Conservation (phyloP, 441 rosid species). For the Adansonia rubrostipa region DNA sequence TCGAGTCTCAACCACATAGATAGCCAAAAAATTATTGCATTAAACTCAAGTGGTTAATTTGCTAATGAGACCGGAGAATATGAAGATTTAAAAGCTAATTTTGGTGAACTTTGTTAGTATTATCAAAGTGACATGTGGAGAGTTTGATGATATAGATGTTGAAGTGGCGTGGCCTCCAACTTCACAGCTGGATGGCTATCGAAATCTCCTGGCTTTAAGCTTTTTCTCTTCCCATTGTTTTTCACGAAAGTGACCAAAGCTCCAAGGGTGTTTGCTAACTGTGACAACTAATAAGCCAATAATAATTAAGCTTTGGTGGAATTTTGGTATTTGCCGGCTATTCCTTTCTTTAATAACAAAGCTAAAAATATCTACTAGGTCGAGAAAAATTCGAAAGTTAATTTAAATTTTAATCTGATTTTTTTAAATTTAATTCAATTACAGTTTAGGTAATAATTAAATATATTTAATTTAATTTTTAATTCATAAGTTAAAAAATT, state of each 20-base stretch:
- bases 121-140: not conserved
- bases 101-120: not conserved
- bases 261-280: slow-evolving; percentile 1
- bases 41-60: too few species aligned
- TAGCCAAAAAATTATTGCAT: too few species aligned
- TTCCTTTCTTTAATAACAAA: not conserved
- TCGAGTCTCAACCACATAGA: not conserved
- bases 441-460: too few species aligned
- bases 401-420: too few species aligned
- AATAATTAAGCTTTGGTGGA: not conserved
- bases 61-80: not conserved
- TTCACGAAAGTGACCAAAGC: slow-evolving; percentile 5
- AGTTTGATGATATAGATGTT: not conserved
- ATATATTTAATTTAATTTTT: too few species aligned
- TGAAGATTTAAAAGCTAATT: not conserved
- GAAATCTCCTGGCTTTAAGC: slow-evolving; percentile 7
- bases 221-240: not conserved
- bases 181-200: slow-evolving; percentile 29
- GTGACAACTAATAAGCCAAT: not conserved
- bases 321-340: slow-evolving; percentile 23
- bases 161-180: slow-evolving; percentile 26
- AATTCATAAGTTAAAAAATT: too few species aligned
- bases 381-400: too few species aligned
- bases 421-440: too few species aligned
- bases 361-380: slow-evolving; percentile 15